A percentile compares a stretch with the other conserved stretches of the same genome.
Conservation (phyloP, 2,329 filamentous ascomycete species). For the Colletotrichum aenigma region DNA sequence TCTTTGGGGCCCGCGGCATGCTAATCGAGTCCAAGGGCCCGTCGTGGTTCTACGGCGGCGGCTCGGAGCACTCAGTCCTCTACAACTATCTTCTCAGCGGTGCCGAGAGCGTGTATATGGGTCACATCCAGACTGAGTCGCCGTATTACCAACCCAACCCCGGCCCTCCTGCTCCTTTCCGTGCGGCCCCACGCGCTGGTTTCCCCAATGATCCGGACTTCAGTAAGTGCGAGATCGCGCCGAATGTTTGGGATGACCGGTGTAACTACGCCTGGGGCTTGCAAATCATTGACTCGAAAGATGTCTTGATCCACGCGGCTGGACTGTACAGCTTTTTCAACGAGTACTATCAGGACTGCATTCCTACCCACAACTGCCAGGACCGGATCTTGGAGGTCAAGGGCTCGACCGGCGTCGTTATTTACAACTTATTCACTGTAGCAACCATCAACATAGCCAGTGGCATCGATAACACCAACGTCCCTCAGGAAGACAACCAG, state of each 20-base stretch:
- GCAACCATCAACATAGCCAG: slow-evolving; percentile 16
- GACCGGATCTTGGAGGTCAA: slow-evolving; percentile 19
- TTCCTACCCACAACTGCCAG: slow-evolving; percentile 26
- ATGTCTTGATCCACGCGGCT: slow-evolving; percentile 23
- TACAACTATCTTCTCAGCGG: slow-evolving; percentile 51
- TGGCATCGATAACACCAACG: background rate
- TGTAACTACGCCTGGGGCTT: slow-evolving; percentile 24
- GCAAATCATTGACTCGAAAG: slow-evolving; percentile 22
- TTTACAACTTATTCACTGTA: slow-evolving; percentile 26
- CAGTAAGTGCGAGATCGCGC: background rate
- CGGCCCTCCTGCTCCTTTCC: background rate
- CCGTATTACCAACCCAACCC: background rate
- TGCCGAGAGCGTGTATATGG: slow-evolving; percentile 46
- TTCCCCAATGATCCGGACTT: background rate
- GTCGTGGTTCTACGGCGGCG: slow-evolving; percentile 42
- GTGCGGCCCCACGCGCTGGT: background rate
- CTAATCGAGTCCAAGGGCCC: slow-evolving; percentile 33
- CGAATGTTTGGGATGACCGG: background rate
- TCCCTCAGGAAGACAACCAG: background rate
- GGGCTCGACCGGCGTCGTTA: slow-evolving; percentile 24
- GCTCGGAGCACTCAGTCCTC: slow-evolving; percentile 50
- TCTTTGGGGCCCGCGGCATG: slow-evolving; percentile 22
- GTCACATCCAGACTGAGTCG: slow-evolving; percentile 42
- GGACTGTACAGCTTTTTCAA: slow-evolving; percentile 32
- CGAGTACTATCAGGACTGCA: slow-evolving; percentile 28